phyloP scores from a whole-genome alignment of 768 basidiomycete species.

The Coprinopsis sp. region DNA sequence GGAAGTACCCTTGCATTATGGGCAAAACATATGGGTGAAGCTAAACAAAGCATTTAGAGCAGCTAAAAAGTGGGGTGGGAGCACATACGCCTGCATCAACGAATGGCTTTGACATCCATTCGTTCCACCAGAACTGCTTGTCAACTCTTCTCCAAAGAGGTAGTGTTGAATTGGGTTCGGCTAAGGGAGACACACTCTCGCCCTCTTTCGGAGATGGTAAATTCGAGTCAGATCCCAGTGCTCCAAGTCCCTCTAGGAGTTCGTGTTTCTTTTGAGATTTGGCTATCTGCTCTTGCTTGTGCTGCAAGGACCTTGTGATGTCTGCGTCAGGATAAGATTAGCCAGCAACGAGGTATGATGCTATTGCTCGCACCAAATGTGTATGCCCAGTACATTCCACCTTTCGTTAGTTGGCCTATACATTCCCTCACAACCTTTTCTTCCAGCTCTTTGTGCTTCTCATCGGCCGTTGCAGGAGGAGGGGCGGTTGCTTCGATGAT shows the following conservation, averaged over 20 bases:
- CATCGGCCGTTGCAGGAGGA: slow-evolving; percentile 56
- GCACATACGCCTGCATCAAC: slow-evolving; percentile 76
- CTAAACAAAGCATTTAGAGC: slow-evolving; percentile 27
- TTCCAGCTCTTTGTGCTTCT: slow-evolving; percentile 73
- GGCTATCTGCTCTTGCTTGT: slow-evolving; percentile 63
- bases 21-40: slow-evolving; percentile 84
- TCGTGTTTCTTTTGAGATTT: slow-evolving; percentile 55
- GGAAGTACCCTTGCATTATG: slow-evolving; percentile 91
- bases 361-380: slow-evolving; percentile 57
- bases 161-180: slow-evolving; percentile 71
- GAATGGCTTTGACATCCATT: slow-evolving; percentile 79
- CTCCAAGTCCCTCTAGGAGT: slow-evolving; percentile 59
- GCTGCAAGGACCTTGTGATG: slow-evolving; percentile 77
- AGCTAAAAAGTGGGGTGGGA: not conserved
- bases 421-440: slow-evolving; percentile 78
- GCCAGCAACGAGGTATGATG: slow-evolving; percentile 1
- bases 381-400: slow-evolving; percentile 89
- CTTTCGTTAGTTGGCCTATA: slow-evolving; percentile 70
- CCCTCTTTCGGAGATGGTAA: slow-evolving; percentile 20
- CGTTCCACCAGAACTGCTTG: slow-evolving; percentile 95
- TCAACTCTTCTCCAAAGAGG: slow-evolving; percentile 93
- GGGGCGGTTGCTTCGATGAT: slow-evolving; percentile 61
- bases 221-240: slow-evolving; percentile 32
- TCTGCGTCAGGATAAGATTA: slow-evolving; percentile 37
- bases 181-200: slow-evolving; percentile 45